Conservation (phyloP, 2,329 filamentous ascomycete species). For the Microdochium trichocladiopsis region DNA sequence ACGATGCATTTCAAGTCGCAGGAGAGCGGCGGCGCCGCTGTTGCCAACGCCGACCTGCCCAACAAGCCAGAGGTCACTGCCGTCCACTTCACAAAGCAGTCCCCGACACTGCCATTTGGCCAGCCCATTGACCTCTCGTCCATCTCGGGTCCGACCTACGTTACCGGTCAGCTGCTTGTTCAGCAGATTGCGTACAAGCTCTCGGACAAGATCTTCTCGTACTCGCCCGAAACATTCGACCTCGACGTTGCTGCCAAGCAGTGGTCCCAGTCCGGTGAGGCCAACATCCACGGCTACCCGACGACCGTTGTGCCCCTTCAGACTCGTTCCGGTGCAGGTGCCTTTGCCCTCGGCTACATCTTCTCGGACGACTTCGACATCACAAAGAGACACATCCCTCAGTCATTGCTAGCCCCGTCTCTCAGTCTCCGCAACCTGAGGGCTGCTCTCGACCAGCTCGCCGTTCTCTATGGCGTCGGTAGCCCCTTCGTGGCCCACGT, state of each 20-base stretch:
- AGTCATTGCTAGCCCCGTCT: slow-evolving; percentile 82
- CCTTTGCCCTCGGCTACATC: slow-evolving; percentile 90
- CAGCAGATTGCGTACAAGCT: slow-evolving; percentile 94
- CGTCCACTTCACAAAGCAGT: slow-evolving; percentile 31
- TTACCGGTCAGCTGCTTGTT: slow-evolving; percentile 86
- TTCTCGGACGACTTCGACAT: slow-evolving; percentile 96
- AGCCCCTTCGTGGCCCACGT: slow-evolving; percentile 92
- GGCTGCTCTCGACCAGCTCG: slow-evolving; percentile 81
- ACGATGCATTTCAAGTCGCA: slow-evolving; percentile 28
- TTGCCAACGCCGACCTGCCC: slow-evolving; percentile 19
- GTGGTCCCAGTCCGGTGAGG: slow-evolving; percentile 64
- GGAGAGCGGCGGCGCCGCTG: slow-evolving; percentile 23
- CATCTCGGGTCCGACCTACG: slow-evolving; percentile 83
- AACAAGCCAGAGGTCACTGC: slow-evolving; percentile 14
- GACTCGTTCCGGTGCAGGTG: slow-evolving; percentile 81
- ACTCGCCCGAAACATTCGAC: slow-evolving; percentile 89
- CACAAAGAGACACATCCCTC: slow-evolving; percentile 82
- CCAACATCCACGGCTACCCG: slow-evolving; percentile 75
- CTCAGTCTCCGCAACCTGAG: slow-evolving; percentile 76
- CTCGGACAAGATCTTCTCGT: slow-evolving; percentile 96
- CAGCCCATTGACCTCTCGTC: slow-evolving; percentile 45
- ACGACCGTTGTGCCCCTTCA: slow-evolving; percentile 76
- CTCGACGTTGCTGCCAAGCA: slow-evolving; percentile 75
- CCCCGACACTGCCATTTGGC: slow-evolving; percentile 50
- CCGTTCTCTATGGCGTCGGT: slow-evolving; percentile 82